phyloP scores from a whole-genome alignment of 257 asterid species.

The Rhazya stricta region DNA sequence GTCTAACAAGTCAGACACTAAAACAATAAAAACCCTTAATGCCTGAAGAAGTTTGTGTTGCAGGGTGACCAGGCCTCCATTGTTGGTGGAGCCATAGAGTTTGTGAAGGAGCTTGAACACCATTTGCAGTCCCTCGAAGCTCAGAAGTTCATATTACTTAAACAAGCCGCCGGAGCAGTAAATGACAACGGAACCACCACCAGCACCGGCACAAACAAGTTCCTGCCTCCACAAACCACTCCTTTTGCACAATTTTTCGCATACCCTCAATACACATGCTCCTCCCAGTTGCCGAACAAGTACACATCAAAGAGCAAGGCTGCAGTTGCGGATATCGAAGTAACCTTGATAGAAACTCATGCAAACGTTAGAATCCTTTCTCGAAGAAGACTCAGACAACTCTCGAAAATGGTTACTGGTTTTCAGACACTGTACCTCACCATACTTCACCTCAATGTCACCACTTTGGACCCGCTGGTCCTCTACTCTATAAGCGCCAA shows the following conservation, averaged over 20 bases:
- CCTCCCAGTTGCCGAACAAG: conserved; percentile 36
- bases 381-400: conserved; percentile 55
- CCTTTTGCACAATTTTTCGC: conserved; percentile 76
- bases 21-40: not conserved
- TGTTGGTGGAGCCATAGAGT: conserved; percentile 94
- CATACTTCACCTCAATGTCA: conserved; percentile 82
- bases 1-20: not conserved
- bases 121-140: conserved; percentile 81
- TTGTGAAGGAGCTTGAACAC: conserved; percentile 93
- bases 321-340: conserved; percentile 78
- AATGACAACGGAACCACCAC: conserved; percentile 8
- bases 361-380: conserved; percentile 81
- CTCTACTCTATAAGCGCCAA: conserved; percentile 93
- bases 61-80: conserved; percentile 97
- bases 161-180: conserved; percentile 15
- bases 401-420: conserved; percentile 64
- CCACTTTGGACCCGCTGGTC: conserved; percentile 71
- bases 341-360: conserved; percentile 84
- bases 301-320: conserved; percentile 67
- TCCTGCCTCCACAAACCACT: conserved; percentile 8
- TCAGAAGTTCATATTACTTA: conserved; percentile 38
- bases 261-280: conserved; percentile 70
- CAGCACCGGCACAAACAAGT: not conserved
- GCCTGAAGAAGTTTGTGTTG: not conserved
- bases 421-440: conserved; percentile 59